phyloP scores from a whole-genome alignment of 2,329 filamentous ascomycete species.

The Neonectria coccinea region DNA sequence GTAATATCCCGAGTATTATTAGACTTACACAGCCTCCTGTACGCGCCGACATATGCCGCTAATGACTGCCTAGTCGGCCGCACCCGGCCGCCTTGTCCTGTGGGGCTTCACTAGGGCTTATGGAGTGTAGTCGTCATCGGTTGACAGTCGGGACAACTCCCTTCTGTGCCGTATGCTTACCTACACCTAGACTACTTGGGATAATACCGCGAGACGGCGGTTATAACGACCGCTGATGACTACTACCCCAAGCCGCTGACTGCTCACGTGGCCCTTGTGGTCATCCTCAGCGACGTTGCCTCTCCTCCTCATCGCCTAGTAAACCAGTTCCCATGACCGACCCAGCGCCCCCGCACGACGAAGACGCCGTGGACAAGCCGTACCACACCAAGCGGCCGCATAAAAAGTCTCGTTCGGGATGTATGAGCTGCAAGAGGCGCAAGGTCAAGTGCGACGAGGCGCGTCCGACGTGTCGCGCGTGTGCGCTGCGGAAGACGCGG shows the following conservation, averaged over 20 bases:
- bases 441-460: constrained; percentile 67
- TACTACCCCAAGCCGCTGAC: background rate
- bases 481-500: constrained; percentile 58
- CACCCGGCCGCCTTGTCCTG: background rate
- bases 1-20: too few species aligned
- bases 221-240: background rate
- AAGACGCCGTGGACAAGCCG: constrained; percentile 18
- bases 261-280: background rate
- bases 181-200: too few species aligned
- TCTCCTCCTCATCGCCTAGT: background rate
- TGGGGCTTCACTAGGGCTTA: background rate
- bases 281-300: background rate
- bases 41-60: too few species aligned
- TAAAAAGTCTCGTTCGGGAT: constrained; percentile 65
- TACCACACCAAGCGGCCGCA: constrained; percentile 64
- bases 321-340: background rate
- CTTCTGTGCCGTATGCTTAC: too few species aligned
- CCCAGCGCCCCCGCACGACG: background rate
- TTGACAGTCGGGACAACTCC: too few species aligned
- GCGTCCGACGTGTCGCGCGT: constrained; percentile 61
- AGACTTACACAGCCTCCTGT: too few species aligned
- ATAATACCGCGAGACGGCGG: background rate
- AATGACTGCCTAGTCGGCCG: background rate
- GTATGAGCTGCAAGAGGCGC: constrained; percentile 65
- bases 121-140: background rate